Percentiles rank a stretch among this genome's conserved stretches.
Conservation (phyloP, 1,139 yeast species). For the Tardiomyces digboiensis region DNA sequence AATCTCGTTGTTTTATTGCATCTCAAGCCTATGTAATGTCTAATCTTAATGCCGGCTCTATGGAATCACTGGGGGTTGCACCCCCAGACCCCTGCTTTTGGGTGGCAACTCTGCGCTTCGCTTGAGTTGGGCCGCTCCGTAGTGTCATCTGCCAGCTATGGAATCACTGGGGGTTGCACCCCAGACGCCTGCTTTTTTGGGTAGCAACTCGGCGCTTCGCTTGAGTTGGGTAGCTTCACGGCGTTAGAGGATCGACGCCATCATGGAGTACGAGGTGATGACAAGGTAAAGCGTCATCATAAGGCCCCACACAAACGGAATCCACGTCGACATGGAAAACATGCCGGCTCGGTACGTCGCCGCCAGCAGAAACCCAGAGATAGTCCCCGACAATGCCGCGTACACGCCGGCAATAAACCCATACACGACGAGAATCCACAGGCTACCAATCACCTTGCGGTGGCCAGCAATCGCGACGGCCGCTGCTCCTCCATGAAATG, state of each 20-base stretch:
- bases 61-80: too few relatives aligned
- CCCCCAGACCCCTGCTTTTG: too few relatives aligned
- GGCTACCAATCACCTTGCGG: constrained; percentile 30
- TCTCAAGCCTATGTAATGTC: too few relatives aligned
- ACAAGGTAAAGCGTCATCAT: constrained; percentile 58
- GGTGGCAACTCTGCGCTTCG: too few relatives aligned
- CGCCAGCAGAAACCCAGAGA: constrained; percentile 57
- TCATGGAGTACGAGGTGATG: constrained; percentile 51
- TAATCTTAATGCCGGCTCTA: too few relatives aligned
- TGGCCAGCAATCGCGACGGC: constrained; percentile 47
- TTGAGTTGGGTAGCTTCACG: too few relatives aligned
- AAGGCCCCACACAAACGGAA: constrained; percentile 75
- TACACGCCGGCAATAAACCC: constrained; percentile 39
- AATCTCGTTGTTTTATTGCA: too few relatives aligned
- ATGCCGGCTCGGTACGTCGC: constrained; percentile 65
- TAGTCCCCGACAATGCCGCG: constrained; percentile 62
- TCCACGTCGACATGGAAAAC: constrained; percentile 86
- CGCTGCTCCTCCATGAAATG: constrained; percentile 60
- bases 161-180: too few relatives aligned
- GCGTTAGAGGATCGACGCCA: constrained; percentile 33
- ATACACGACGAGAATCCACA: constrained; percentile 34
- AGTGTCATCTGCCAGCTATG: too few relatives aligned
- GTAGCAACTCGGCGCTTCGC: too few relatives aligned
- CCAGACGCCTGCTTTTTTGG: too few relatives aligned
- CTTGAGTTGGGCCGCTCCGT: too few relatives aligned